Percentiles rank a stretch among this genome's conserved stretches.
Conservation (phyloP, 2,329 filamentous ascomycete genomes). For the Fusarium anthophilum region DNA sequence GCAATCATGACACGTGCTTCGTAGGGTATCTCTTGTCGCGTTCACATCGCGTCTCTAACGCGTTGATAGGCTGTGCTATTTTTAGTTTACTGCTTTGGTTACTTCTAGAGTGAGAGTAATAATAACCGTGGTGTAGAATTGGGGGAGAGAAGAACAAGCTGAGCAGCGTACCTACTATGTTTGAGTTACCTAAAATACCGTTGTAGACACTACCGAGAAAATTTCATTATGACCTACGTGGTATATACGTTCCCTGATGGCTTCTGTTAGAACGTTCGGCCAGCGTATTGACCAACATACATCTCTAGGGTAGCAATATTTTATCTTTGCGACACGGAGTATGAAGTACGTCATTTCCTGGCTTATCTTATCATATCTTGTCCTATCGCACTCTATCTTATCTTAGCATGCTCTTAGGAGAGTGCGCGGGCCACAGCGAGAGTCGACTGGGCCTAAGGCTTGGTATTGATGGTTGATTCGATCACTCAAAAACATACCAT, state of each 20-base stretch:
- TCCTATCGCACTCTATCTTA: no score
- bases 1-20: neutral
- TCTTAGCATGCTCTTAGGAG: no score
- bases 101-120: rapidly evolving
- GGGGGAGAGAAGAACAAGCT: no score
- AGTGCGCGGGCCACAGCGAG: no score
- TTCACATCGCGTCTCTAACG: neutral
- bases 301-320: neutral
- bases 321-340: neutral
- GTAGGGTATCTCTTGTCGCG: neutral
- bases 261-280: neutral
- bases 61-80: rapidly evolving
- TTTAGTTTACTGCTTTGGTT: neutral
- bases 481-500: no score
- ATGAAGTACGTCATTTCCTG: neutral
- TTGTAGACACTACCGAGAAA: rapidly evolving
- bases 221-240: neutral
- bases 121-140: rapidly evolving
- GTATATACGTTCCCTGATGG: rapidly evolving
- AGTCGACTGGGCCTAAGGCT: no score
- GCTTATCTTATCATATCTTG: no score
- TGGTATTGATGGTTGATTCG: no score
- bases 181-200: neutral
- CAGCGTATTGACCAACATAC: neutral
- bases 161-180: rapidly evolving